Evolutionary conservation across 148 eudicot species (phyloP).

Genomic region (Rhododendron mucronatum): DNA sequence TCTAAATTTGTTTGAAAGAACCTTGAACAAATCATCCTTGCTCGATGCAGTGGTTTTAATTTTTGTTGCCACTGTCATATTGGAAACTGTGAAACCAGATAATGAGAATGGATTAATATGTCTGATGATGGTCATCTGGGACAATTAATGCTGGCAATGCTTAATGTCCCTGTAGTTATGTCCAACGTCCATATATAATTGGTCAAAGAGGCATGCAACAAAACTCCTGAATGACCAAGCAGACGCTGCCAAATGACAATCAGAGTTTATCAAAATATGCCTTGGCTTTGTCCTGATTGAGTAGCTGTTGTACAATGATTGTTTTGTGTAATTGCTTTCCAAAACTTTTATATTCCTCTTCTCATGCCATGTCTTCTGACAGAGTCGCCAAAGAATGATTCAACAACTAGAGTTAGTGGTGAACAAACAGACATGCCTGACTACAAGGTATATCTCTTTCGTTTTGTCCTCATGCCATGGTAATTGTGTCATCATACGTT

Average conservation of each 20-base stretch:
- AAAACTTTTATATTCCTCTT: background rate
- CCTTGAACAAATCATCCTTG: background rate
- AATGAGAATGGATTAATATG: background rate
- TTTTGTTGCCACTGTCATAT: background rate
- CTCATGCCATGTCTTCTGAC: constrained; percentile 12
- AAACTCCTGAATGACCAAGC: background rate
- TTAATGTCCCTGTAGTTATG: background rate
- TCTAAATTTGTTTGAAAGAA: background rate
- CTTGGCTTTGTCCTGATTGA: background rate
- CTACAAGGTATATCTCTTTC: constrained; percentile 45
- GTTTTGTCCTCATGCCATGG: background rate
- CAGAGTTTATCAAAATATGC: background rate
- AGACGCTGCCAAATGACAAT: background rate
- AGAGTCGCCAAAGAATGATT: constrained; percentile 59
- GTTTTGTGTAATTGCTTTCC: background rate
- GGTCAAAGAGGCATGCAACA: background rate
- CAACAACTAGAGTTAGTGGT: constrained; percentile 27
- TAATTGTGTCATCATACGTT: background rate
- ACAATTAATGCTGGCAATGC: background rate
- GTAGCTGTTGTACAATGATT: background rate
- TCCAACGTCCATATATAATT: background rate
- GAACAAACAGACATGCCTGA: constrained; percentile 34
- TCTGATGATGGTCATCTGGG: background rate
- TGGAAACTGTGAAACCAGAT: background rate
- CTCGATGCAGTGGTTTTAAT: background rate